Conservation (phyloP, 2,329 filamentous ascomycete species). For the Pochonia chlamydosporia region DNA sequence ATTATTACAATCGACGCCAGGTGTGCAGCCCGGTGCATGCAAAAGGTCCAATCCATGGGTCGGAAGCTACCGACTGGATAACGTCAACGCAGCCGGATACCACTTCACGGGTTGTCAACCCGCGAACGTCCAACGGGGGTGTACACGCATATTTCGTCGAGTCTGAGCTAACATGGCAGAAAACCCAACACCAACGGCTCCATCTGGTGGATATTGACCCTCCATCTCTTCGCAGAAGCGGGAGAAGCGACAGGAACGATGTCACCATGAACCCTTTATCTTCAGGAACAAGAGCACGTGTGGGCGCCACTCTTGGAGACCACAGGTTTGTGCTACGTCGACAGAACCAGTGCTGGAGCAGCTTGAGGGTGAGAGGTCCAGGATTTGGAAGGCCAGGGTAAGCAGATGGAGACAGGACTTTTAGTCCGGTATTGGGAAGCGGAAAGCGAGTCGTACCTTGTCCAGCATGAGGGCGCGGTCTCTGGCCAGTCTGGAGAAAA, state of each 20-base stretch:
- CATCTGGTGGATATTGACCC: conserved; percentile 1
- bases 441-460: no score
- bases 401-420: background rate
- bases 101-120: conserved; percentile 1
- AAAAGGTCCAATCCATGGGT: background rate
- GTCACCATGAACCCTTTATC: conserved; percentile 5
- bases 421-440: background rate
- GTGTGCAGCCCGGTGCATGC: background rate
- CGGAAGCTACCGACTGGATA: conserved; percentile 6
- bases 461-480: background rate
- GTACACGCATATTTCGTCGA: background rate
- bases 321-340: background rate
- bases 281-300: conserved; percentile 7
- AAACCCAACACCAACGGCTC: background rate
- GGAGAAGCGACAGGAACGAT: background rate
- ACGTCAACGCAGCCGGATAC: background rate
- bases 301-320: background rate
- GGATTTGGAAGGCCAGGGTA: background rate
- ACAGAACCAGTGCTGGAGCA: background rate
- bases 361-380: background rate
- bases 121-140: background rate
- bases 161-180: background rate
- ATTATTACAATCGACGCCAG: conserved; percentile 2
- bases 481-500: background rate
- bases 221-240: background rate